phyloP scores from a whole-genome alignment of 352 stramenopile genomes.

The Globisporangium radiosum region DNA sequence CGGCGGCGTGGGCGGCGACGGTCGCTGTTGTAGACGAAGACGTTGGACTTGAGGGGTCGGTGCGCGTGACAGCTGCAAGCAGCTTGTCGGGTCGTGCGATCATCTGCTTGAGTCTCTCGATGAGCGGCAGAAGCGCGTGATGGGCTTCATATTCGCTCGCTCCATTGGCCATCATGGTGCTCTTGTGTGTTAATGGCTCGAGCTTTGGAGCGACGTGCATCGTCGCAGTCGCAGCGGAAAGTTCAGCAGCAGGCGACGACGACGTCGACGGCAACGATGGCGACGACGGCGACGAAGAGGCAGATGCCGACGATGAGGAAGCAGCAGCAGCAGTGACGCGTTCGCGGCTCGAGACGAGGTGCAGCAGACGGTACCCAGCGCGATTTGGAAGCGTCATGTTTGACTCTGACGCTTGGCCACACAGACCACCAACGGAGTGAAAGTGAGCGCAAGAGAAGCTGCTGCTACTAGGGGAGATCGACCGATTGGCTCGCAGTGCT shows the following conservation, averaged over 20 bases:
- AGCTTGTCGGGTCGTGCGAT: conserved; percentile 41
- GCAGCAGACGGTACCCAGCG: conserved; percentile 21
- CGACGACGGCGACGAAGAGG: not conserved
- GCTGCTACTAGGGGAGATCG: too few species aligned
- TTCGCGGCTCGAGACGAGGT: conserved; percentile 7
- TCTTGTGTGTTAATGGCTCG: not conserved
- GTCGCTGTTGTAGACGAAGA: conserved; percentile 5
- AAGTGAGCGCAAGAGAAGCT: not conserved
- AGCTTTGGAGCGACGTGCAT: too few species aligned
- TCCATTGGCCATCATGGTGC: conserved; percentile 4
- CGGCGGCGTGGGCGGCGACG: not conserved
- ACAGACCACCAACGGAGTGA: too few species aligned
- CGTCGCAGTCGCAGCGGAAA: not conserved
- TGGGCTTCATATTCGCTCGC: conserved; percentile 13
- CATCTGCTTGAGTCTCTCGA: conserved; percentile 39
- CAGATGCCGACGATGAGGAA: not conserved
- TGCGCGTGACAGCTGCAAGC: conserved; percentile 31
- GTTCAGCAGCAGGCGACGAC: not conserved
- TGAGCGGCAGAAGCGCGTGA: conserved; percentile 30
- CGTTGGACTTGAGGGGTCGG: not conserved
- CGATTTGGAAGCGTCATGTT: conserved; percentile 60
- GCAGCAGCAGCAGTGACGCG: conserved; percentile 9
- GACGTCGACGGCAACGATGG: not conserved
- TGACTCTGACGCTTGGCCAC: conserved; percentile 15
- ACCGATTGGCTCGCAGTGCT: too few species aligned